Evolutionary conservation across 805 yeast species (phyloP), one percentile per base, ranked within the genome.

Genomic region (Starmerella stigmatis): DNA sequence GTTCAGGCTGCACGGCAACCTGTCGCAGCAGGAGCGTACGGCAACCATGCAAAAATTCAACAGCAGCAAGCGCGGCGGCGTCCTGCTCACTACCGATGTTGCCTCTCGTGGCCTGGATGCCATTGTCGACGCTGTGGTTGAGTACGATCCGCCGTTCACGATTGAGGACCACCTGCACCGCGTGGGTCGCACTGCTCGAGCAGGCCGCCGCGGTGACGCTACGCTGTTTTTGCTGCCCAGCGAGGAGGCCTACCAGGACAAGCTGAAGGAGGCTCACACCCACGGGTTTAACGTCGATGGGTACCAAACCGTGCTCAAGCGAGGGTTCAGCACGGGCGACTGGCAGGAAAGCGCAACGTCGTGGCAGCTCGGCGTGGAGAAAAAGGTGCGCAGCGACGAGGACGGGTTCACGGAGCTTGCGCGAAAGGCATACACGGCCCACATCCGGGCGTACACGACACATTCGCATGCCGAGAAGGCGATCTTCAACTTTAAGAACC

Each of bases 331-430:
- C 59, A 66, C 12, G 70, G 74, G 54, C 15, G 49, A 54, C 5
- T 94, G 97, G 97, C 96, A 89, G 61, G 76, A 78, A 23, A 85
- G 82, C 56, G 98, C 96, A 4, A 94, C 99, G 0, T 85, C 96
- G 2, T 89, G 94, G 89, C 99, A 92, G 60, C 69, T 92, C 54
- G 78, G 81, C 45, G 74, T 86, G 11, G 99, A 92, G 67, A 70
- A 96, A 60, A 81, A 94, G 81, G 68, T 89, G 15, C 64, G 92
- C 40, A 28, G 22, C n/a, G 40, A 45, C 22, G 92, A 76, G 52
- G 84, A 83, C 56, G 55, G 55, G 1, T 74, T 76, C 6, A 78
- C 77, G 41, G 77, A 74, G 13, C 60, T 72, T 31, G 96, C 98
- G 1, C 74, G 76, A 5, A 75, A 79, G 57, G 97, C 85, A 3